A percentile compares a stretch with the other conserved stretches of the same genome.
Evolutionary conservation across 2,329 filamentous ascomycete species (phyloP).

Genomic region (Fusarium pilosicola): DNA sequence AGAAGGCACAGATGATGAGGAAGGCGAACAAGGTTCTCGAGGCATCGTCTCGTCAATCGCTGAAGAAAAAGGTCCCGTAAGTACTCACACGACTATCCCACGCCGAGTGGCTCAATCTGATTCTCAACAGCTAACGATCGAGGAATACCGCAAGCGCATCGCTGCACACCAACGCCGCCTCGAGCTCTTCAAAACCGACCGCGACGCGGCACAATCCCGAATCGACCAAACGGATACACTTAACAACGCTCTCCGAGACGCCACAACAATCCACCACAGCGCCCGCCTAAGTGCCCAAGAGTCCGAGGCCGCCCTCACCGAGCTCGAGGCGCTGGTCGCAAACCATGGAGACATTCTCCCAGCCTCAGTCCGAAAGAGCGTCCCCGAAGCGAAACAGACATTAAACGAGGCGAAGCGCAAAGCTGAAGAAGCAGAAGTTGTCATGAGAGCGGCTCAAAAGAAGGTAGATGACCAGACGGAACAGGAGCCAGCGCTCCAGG

Average conservation of each 20-base stretch:
- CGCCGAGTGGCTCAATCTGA: background rate
- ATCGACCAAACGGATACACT: background rate
- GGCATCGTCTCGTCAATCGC: background rate
- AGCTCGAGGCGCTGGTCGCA: background rate
- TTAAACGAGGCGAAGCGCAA: background rate
- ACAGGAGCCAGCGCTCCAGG: background rate
- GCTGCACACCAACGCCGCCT: background rate
- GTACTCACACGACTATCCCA: rapidly evolving
- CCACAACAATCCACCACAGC: background rate
- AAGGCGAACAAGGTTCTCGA: background rate
- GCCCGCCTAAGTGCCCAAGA: background rate
- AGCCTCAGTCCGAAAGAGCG: background rate
- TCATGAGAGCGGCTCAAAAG: background rate
- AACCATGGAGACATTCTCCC: background rate
- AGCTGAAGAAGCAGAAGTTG: background rate
- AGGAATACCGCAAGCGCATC: background rate
- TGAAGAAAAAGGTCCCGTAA: background rate
- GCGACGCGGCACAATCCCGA: background rate
- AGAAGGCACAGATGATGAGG: background rate
- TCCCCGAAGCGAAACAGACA: background rate
- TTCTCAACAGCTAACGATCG: background rate
- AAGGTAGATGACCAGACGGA: background rate
- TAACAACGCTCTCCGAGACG: background rate
- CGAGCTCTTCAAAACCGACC: background rate
- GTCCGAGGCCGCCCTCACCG: background rate